A percentile compares a stretch with the other conserved stretches of the same genome.
Evolutionary conservation across 2,329 filamentous ascomycete species (phyloP).

Genomic region (Trichoderma gracile): DNA sequence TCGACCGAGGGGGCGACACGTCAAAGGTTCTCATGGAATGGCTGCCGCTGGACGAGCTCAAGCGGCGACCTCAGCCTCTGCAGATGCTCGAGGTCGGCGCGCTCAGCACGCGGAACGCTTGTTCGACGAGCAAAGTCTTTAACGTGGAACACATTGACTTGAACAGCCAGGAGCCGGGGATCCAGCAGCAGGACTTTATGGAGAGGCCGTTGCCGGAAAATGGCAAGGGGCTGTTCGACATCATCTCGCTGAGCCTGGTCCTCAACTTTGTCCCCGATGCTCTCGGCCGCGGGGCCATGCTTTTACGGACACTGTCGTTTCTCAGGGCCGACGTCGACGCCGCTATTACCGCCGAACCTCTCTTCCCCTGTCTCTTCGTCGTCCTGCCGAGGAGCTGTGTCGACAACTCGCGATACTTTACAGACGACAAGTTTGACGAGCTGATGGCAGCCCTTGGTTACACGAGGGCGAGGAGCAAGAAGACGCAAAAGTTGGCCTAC

Average conservation of each 20-base stretch:
- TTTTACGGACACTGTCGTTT: constrained; percentile 72
- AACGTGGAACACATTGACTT: constrained; percentile 83
- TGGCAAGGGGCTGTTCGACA: constrained; percentile 70
- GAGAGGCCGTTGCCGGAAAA: constrained; percentile 69
- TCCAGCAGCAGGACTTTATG: constrained; percentile 94
- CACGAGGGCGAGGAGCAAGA: constrained; percentile 62
- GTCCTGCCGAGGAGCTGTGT: constrained; percentile 88
- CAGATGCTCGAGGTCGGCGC: constrained; percentile 87
- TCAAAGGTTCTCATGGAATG: constrained; percentile 65
- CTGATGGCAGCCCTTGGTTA: constrained; percentile 84
- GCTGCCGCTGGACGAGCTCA: constrained; percentile 46
- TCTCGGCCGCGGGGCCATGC: constrained; percentile 76
- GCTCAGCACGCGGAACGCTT: constrained; percentile 80
- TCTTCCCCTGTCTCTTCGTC: constrained; percentile 75
- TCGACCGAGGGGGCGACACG: constrained; percentile 67
- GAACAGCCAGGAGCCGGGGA: constrained; percentile 79
- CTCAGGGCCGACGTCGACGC: constrained; percentile 45
- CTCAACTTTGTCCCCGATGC: constrained; percentile 91
- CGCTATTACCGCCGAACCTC: constrained; percentile 32
- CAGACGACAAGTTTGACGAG: constrained; percentile 63
- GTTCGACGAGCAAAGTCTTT: constrained; percentile 70
- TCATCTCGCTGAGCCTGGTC: constrained; percentile 89
- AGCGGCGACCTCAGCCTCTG: constrained; percentile 39
- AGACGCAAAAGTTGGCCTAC: constrained; percentile 82
- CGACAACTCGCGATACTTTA: constrained; percentile 86